phyloP scores from a whole-genome alignment of 2,329 filamentous ascomycete genomes.

The Monosporascus sp. region DNA sequence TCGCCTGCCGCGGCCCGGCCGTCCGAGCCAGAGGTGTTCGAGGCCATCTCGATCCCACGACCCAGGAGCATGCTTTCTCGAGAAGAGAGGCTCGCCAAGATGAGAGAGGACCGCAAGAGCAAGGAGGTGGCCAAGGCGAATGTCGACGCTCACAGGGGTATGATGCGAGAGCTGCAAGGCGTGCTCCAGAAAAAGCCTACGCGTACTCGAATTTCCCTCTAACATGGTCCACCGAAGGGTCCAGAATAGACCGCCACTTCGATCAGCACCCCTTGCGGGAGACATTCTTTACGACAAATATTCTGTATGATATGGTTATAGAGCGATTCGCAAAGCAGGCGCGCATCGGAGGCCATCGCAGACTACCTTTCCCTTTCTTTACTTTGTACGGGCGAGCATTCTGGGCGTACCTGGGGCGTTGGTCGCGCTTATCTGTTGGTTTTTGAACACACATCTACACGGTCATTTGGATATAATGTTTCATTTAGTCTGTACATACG shows the following conservation, averaged over 20 bases:
- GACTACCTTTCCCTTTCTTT: too few species aligned
- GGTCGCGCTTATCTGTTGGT: neutral
- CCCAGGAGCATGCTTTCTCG: constrained; percentile 68
- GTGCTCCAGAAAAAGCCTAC: constrained; percentile 60
- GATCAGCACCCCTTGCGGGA: too few species aligned
- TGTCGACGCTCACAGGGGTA: constrained; percentile 75
- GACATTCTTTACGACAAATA: too few species aligned
- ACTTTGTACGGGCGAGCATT: too few species aligned
- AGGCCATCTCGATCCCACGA: constrained; percentile 75
- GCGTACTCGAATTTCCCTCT: constrained; percentile 21
- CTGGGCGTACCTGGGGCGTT: constrained; percentile 1
- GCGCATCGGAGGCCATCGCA: too few species aligned
- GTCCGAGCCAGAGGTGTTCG: constrained; percentile 77
- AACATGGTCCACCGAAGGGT: constrained; percentile 4
- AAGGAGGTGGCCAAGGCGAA: constrained; percentile 68
- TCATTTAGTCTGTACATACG: constrained; percentile 12
- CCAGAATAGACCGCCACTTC: neutral
- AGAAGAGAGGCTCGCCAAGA: constrained; percentile 81
- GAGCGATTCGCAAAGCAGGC: too few species aligned
- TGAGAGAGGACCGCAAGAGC: constrained; percentile 78
- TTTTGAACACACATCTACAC: constrained; percentile 9
- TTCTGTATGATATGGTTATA: neutral
- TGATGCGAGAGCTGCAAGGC: constrained; percentile 89
- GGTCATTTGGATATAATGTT: constrained; percentile 22
- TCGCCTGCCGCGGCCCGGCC: constrained; percentile 46